These are phyloP conservation scores for Diplogelasinospora grovesii DNA, from an alignment of 495 filamentous ascomycete species.

Conservation along the genomic window DNA sequence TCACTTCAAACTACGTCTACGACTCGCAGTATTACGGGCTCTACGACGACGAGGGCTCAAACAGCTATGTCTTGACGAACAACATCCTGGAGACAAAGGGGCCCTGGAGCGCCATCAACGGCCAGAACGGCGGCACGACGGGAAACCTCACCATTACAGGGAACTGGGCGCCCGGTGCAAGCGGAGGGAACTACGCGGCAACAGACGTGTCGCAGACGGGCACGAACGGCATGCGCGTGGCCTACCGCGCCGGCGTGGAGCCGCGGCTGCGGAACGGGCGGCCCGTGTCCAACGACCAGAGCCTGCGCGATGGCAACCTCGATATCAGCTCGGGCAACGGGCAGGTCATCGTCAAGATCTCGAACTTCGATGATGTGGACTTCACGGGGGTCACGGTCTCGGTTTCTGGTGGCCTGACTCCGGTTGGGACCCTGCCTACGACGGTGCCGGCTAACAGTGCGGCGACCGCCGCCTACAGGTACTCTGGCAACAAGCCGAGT, in stretches of 20 bases:
- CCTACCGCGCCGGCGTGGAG: constrained; percentile 5
- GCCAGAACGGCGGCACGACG: constrained; percentile 6
- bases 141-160: constrained; percentile 4
- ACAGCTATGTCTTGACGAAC: constrained; percentile 5
- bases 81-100: constrained; percentile 1
- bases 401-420: too few species aligned
- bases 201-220: background rate
- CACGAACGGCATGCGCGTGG: background rate
- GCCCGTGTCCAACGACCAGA: background rate
- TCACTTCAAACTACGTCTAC: constrained; percentile 5
- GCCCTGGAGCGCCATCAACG: constrained; percentile 6
- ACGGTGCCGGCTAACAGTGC: too few species aligned
- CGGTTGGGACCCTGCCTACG: too few species aligned
- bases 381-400: constrained; percentile 2
- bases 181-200: constrained; percentile 1
- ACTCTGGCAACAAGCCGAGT: too few species aligned
- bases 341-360: background rate
- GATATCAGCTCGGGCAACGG: background rate
- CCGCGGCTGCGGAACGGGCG: background rate
- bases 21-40: constrained; percentile 3
- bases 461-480: too few species aligned
- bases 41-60: constrained; percentile 8
- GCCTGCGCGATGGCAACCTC: background rate
- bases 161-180: constrained; percentile 1
- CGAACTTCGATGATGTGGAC: constrained; percentile 6